Evolutionary conservation across 23 red algal genomes (phyloP).

Genomic region (Pyropia yezoensis): DNA sequence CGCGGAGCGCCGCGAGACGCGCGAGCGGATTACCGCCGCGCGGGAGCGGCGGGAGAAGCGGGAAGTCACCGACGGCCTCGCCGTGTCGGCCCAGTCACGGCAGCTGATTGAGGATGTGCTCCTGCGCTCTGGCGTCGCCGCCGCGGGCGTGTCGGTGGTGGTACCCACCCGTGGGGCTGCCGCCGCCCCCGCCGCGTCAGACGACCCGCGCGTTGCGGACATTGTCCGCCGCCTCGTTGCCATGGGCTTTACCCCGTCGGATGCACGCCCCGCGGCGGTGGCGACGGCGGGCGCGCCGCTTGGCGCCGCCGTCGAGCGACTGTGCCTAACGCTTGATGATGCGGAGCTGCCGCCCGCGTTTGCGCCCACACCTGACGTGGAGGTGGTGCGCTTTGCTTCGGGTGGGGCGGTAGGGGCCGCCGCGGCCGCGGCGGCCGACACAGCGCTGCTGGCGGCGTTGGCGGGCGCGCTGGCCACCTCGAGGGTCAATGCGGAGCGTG

Average conservation of each 20-base stretch:
- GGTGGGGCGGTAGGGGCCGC: slow-evolving; percentile 5
- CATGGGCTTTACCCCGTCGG: slow-evolving; percentile 37
- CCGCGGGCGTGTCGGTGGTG: too few relatives aligned
- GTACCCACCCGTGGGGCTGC: background rate
- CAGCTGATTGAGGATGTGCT: slow-evolving; percentile 66
- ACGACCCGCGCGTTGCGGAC: background rate
- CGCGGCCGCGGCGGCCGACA: too few relatives aligned
- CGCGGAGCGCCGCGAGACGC: slow-evolving; percentile 3
- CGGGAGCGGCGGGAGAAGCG: slow-evolving; percentile 17
- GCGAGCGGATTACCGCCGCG: slow-evolving; percentile 18
- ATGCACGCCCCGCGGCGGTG: slow-evolving; percentile 32
- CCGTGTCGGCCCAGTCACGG: slow-evolving; percentile 35
- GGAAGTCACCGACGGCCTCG: slow-evolving; percentile 39
- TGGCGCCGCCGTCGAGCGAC: slow-evolving; percentile 49
- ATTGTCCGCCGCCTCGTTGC: slow-evolving; percentile 1
- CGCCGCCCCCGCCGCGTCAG: too few relatives aligned
- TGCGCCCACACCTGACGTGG: slow-evolving; percentile 50
- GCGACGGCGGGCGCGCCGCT: slow-evolving; percentile 4
- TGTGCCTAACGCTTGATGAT: slow-evolving; percentile 83
- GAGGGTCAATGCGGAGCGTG: too few relatives aligned
- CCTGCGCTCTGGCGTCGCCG: background rate
- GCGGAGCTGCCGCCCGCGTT: slow-evolving; percentile 59
- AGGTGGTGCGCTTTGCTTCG: slow-evolving; percentile 58
- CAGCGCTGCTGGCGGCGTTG: too few relatives aligned
- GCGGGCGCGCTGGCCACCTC: too few relatives aligned